Conservation (phyloP, 371 early-diverging fungal genomes). For the Capillidium rhysosporum region DNA sequence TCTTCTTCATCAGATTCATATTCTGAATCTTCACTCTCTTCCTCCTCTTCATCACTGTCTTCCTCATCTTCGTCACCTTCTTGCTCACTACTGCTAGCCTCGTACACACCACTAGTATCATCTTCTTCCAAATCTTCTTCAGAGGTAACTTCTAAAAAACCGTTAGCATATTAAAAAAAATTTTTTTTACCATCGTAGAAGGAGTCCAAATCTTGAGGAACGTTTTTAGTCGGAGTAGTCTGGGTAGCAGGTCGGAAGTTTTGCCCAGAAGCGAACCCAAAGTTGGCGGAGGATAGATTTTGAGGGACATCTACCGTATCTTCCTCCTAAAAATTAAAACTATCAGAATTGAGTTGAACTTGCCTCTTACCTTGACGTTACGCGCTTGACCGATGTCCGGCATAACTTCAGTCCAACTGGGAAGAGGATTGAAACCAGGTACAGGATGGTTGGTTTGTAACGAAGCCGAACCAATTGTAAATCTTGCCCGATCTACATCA, state of each 20-base stretch:
- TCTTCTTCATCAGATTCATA: constrained; percentile 11
- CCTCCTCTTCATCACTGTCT: constrained; percentile 12
- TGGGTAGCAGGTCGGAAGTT: no score
- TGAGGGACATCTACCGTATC: constrained; percentile 12
- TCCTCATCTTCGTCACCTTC: constrained; percentile 15
- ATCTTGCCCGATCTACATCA: constrained; percentile 14
- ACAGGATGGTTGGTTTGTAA: constrained; percentile 46
- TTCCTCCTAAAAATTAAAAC: constrained; percentile 22
- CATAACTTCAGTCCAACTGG: constrained; percentile 55
- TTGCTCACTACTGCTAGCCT: constrained; percentile 14
- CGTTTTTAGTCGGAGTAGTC: background rate
- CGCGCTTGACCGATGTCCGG: constrained; percentile 42
- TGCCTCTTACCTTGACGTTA: constrained; percentile 20
- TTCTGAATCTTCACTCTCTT: constrained; percentile 9
- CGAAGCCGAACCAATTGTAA: constrained; percentile 62
- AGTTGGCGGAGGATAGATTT: constrained; percentile 11
- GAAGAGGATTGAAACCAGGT: constrained; percentile 56
- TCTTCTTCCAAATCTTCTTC: constrained; percentile 16
- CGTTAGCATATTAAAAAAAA: constrained; percentile 11
- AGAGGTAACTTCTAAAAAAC: constrained; percentile 15
- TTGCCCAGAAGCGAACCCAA: constrained; percentile 12
- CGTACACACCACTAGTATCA: constrained; percentile 33
- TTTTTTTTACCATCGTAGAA: constrained; percentile 15
- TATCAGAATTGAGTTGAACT: constrained; percentile 21
- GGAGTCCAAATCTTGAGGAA: constrained; percentile 10